phyloP scores from a whole-genome alignment of 768 basidiomycete species.

The Tricholomella constricta region DNA sequence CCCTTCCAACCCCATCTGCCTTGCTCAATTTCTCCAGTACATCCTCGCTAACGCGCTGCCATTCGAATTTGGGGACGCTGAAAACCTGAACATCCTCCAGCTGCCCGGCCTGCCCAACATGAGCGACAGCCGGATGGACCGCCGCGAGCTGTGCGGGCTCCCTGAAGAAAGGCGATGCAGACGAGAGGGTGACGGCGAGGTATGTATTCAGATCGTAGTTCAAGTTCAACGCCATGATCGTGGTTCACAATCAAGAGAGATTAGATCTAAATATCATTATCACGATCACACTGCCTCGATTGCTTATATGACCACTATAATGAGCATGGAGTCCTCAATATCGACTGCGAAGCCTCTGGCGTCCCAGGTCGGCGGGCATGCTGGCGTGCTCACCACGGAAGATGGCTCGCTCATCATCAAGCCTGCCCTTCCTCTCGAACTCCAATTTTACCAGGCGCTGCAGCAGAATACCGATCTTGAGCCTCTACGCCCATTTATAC shows the following conservation, averaged over 20 bases:
- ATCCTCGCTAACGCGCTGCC: constrained; percentile 24
- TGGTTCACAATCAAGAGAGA: background rate
- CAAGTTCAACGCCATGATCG: constrained; percentile 22
- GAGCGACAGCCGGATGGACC: constrained; percentile 27
- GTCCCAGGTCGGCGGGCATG: constrained; percentile 77
- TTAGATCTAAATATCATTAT: background rate
- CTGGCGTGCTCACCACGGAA: constrained; percentile 67
- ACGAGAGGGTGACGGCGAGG: constrained; percentile 28
- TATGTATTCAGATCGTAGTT: constrained; percentile 27
- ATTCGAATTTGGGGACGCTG: constrained; percentile 29
- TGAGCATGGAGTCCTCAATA: constrained; percentile 4
- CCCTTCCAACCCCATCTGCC: constrained; percentile 25
- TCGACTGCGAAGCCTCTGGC: constrained; percentile 15
- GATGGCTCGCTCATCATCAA: constrained; percentile 85
- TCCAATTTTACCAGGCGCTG: constrained; percentile 68
- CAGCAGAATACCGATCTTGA: constrained; percentile 41
- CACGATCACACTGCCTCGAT: background rate
- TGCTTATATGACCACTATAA: background rate
- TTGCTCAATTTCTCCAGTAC: constrained; percentile 23
- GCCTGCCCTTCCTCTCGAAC: constrained; percentile 63
- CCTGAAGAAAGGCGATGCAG: constrained; percentile 18
- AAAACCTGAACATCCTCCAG: constrained; percentile 32
- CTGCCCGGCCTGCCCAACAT: constrained; percentile 35
- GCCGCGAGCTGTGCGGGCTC: constrained; percentile 24
- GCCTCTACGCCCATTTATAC: constrained; percentile 59